Evolutionary conservation across 345 rosid genomes (phyloP), one percentile per base, ranked within the genome.

Genomic region (Eucalyptus pauciflora): DNA sequence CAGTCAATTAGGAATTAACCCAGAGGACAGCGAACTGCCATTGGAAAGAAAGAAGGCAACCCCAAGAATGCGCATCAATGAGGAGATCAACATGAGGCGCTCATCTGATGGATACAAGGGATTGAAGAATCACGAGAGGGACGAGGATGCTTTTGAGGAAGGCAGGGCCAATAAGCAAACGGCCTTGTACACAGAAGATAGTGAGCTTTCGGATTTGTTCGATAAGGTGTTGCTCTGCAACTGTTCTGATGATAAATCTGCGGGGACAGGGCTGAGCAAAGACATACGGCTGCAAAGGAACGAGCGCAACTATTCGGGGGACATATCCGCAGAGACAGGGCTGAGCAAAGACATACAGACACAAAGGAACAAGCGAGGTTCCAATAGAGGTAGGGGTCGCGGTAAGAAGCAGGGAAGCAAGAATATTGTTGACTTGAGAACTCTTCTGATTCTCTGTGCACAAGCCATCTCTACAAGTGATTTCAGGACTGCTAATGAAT

Each of bases 401-500:
- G 93, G 94, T 81, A 95, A 91, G 90, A 96, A 90, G 90, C 93
- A 90, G 91, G 94, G 48, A 37, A 76, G 81, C 58, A 69, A 89
- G 87, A 96, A 93, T 89, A 92, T 93, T 1, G 93, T 96, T 87
- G 99, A 97, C 93, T 92, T 95, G 89, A 93, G 96, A 90, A 92
- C 94, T 24, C 96, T 95, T 50, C 89, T 96, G 87, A 92, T 92
- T 41, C 94, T 93, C 12, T 96, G 98, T n/a, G 97, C 99, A 17
- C 99, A 97, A 87, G 95, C 99, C 6, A 89, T 94, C 86, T 96
- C 97, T 29, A 13, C 93, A 15, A 90, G 94, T 33, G 97, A 96
- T 89, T 91, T 88, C 85, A 92, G 97, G 89, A 94, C 96, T 58
- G 97, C 99, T 62, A 91, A 90, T 91, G 97, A 94, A 91, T 90